These are phyloP conservation scores for Clitopilus hobsonii DNA, from an alignment of 768 basidiomycete genomes.

Conservation along the genomic window DNA sequence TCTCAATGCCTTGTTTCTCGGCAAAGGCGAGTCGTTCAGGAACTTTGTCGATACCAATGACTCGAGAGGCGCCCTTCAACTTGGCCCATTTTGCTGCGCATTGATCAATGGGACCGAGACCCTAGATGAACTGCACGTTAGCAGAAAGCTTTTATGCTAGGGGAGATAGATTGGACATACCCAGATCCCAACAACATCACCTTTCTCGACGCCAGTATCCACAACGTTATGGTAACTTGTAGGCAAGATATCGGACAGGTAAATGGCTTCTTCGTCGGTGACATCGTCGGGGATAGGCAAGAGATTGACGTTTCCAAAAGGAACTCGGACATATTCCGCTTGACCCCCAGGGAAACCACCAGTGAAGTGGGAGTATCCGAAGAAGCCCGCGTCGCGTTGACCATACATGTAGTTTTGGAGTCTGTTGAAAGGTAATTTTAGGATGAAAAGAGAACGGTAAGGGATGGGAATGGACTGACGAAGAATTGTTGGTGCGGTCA, in stretches of 20 bases:
- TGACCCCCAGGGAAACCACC: constrained; percentile 74
- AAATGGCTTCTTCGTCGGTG: constrained; percentile 55
- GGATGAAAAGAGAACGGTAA: not conserved
- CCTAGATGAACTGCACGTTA: constrained; percentile 24
- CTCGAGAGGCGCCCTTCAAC: constrained; percentile 62
- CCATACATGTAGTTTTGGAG: constrained; percentile 60
- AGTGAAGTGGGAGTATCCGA: constrained; percentile 68
- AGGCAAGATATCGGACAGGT: constrained; percentile 58
- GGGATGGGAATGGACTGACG: constrained; percentile 29
- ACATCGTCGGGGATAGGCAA: constrained; percentile 65
- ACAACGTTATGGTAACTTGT: constrained; percentile 73
- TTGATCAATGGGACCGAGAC: constrained; percentile 64
- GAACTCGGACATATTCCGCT: constrained; percentile 71
- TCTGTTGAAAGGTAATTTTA: constrained; percentile 15
- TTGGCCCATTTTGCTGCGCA: constrained; percentile 57
- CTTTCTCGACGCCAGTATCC: constrained; percentile 69
- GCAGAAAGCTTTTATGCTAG: not conserved
- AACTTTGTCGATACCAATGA: constrained; percentile 69
- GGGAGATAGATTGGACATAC: constrained; percentile 26
- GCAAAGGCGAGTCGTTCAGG: constrained; percentile 39
- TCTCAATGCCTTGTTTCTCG: constrained; percentile 47
- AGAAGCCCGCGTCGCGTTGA: constrained; percentile 65
- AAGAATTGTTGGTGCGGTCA: constrained; percentile 64
- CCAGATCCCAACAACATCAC: constrained; percentile 71
- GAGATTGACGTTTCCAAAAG: constrained; percentile 67